phyloP scores from a whole-genome alignment of 345 rosid species.

The Syzygium oleosum region DNA sequence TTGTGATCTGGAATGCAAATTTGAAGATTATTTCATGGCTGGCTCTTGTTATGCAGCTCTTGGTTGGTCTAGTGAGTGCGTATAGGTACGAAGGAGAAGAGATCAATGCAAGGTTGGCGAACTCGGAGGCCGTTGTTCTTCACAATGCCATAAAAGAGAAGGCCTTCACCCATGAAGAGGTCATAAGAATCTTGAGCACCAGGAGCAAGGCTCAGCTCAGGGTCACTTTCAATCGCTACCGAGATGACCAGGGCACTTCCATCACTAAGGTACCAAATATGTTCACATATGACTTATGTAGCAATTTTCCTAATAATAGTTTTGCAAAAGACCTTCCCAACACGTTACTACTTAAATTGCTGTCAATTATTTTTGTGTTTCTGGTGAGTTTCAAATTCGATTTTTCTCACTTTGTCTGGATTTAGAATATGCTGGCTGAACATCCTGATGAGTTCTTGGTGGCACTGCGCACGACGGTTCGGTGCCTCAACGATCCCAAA shows the following conservation, averaged over 20 bases:
- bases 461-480: conserved; percentile 25
- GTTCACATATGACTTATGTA: not conserved
- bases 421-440: conserved; percentile 12
- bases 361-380: not conserved
- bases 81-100: conserved; percentile 51
- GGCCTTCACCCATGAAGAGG: conserved; percentile 37
- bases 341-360: not conserved
- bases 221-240: conserved; percentile 50
- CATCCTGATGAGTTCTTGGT: conserved; percentile 2
- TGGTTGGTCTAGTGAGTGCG: conserved; percentile 47
- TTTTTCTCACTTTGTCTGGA: not conserved
- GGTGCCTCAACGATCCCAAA: conserved; percentile 33
- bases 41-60: conserved; percentile 23
- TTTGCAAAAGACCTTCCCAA: not conserved
- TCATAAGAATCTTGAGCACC: conserved; percentile 45
- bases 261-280: conserved; percentile 32
- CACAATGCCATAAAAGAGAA: conserved; percentile 37
- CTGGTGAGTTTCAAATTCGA: not conserved
- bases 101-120: conserved; percentile 24
- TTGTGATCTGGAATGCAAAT: not conserved
- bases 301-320: not conserved
- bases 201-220: conserved; percentile 55
- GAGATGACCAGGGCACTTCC: conserved; percentile 39
- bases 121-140: conserved; percentile 44
- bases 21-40: not conserved